These are phyloP conservation scores for Cyberlindnera americana DNA, from an alignment of 805 yeast genomes.

Conservation along the genomic window DNA sequence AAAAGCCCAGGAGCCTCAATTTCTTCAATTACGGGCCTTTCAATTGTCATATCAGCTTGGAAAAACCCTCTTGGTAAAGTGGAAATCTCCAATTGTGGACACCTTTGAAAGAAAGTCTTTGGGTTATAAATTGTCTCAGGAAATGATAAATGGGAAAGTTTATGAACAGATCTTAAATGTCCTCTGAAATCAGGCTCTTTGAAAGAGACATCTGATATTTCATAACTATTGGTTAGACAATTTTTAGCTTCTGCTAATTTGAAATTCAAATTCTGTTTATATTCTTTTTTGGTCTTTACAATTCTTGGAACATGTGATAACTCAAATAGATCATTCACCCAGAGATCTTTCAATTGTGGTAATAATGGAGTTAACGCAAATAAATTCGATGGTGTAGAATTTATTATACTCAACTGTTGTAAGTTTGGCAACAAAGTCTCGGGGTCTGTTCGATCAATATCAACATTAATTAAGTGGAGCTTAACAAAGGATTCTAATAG, in stretches of 20 bases:
- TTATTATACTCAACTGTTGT: slow-evolving; percentile 3
- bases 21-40: slow-evolving; percentile 7
- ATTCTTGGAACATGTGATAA: background rate
- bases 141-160: slow-evolving; percentile 1
- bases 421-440: background rate
- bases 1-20: slow-evolving; percentile 4
- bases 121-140: background rate
- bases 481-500: background rate
- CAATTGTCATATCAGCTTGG: background rate
- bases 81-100: slow-evolving; percentile 1
- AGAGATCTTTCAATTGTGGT: slow-evolving; percentile 6
- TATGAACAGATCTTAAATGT: slow-evolving; percentile 4
- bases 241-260: too few species aligned
- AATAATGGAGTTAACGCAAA: slow-evolving; percentile 3
- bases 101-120: slow-evolving; percentile 4
- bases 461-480: slow-evolving; percentile 5
- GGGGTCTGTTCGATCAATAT: slow-evolving; percentile 5
- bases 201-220: slow-evolving; percentile 1
- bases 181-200: slow-evolving; percentile 3
- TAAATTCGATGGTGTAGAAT: slow-evolving; percentile 1
- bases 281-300: slow-evolving; percentile 1
- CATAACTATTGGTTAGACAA: slow-evolving; percentile 2
- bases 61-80: slow-evolving; percentile 2
- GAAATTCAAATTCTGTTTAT: background rate
- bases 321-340: slow-evolving; percentile 4